These are phyloP conservation scores for Suillus tomentosus DNA, from an alignment of 768 basidiomycete species.

Conservation along the genomic window DNA sequence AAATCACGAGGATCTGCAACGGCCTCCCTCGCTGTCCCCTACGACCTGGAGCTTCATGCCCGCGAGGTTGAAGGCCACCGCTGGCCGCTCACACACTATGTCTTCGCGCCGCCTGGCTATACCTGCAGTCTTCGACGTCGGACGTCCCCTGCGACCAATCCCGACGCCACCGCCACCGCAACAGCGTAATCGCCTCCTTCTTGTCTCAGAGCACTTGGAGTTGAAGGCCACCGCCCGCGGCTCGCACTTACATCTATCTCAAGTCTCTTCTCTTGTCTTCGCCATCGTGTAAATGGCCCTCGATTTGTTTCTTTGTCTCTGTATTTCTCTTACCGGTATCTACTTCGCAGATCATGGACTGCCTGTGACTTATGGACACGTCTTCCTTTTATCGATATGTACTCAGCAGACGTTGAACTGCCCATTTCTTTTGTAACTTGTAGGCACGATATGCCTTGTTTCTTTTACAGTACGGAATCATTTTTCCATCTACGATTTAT, in stretches of 20 bases:
- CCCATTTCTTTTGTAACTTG: neutral
- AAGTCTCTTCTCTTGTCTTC: neutral
- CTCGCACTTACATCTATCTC: neutral
- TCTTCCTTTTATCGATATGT: neutral
- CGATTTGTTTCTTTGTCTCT: neutral
- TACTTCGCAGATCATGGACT: neutral
- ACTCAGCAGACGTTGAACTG: neutral
- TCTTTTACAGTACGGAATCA: neutral
- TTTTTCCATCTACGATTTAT: neutral
- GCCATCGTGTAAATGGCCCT: neutral
- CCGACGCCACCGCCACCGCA: neutral
- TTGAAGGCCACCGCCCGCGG: neutral
- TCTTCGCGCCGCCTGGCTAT: neutral
- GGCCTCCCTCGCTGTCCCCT: neutral
- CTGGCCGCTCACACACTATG: neutral
- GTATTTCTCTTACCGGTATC: neutral
- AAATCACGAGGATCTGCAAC: neutral
- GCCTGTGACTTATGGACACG: neutral
- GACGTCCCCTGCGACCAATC: neutral
- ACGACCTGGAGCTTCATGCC: neutral
- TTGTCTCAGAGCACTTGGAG: neutral
- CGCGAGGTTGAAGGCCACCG: neutral
- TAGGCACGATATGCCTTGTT: neutral
- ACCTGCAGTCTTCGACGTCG: neutral
- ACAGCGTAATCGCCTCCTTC: neutral